Conservation (phyloP, 306 rosid genomes). For the Echinosophora koreensis region DNA sequence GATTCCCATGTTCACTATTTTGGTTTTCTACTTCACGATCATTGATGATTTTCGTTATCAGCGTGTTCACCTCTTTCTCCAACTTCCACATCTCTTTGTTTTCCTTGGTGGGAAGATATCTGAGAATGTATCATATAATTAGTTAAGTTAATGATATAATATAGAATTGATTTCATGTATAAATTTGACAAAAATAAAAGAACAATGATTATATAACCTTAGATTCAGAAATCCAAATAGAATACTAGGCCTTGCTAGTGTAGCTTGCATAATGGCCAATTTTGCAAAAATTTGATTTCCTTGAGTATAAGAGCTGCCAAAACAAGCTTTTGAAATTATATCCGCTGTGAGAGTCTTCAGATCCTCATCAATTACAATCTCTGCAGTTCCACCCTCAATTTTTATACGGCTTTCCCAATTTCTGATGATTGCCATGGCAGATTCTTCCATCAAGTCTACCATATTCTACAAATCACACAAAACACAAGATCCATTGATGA, state of each 20-base stretch:
- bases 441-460: slow-evolving; percentile 46
- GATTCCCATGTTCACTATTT: slow-evolving; percentile 15
- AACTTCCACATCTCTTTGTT: slow-evolving; percentile 44
- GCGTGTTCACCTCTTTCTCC: slow-evolving; percentile 47
- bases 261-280: slow-evolving; percentile 39
- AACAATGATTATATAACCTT: slow-evolving; percentile 25
- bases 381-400: slow-evolving; percentile 35
- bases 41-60: slow-evolving; percentile 37
- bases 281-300: slow-evolving; percentile 53
- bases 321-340: slow-evolving; percentile 52
- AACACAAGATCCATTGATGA: not conserved
- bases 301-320: slow-evolving; percentile 49
- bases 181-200: not conserved
- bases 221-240: slow-evolving; percentile 46
- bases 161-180: not conserved
- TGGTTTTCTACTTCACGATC: slow-evolving; percentile 35
- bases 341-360: slow-evolving; percentile 44
- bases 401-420: slow-evolving; percentile 42
- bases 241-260: slow-evolving; percentile 32
- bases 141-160: not conserved
- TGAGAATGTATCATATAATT: slow-evolving; percentile 3
- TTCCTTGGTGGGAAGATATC: slow-evolving; percentile 49
- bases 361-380: slow-evolving; percentile 45
- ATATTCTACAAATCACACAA: slow-evolving; percentile 36
- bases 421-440: slow-evolving; percentile 3